Percentiles rank a stretch among this genome's conserved stretches.
phyloP scores from a whole-genome alignment of 2,329 filamentous ascomycete genomes.

The Sclerotinia borealis region DNA sequence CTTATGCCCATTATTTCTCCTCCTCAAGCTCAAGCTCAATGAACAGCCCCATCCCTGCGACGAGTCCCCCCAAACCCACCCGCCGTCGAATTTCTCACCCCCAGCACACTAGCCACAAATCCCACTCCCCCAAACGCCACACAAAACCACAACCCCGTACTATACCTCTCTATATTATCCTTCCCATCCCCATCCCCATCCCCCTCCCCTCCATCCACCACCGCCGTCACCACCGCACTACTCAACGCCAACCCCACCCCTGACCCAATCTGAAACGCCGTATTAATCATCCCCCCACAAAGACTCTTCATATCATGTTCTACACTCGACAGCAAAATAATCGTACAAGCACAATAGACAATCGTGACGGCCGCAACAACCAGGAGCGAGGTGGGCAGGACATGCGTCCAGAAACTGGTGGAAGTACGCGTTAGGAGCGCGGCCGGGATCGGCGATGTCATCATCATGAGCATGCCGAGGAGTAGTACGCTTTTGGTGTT shows the following conservation, averaged over 20 bases:
- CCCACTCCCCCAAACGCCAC: constrained; percentile 36
- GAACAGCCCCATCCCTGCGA: too few relatives aligned
- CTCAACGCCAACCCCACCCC: constrained; percentile 38
- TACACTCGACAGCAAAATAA: constrained; percentile 37
- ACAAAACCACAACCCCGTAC: constrained; percentile 38
- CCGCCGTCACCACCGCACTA: constrained; percentile 35
- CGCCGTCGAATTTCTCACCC: constrained; percentile 17
- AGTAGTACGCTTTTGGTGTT: constrained; percentile 24
- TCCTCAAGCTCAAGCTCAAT: too few relatives aligned
- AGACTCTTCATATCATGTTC: constrained; percentile 38
- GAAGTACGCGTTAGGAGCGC: not conserved
- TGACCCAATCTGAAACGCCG: constrained; percentile 39
- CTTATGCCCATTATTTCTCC: too few relatives aligned
- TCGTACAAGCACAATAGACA: constrained; percentile 39
- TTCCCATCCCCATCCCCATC: constrained; percentile 36
- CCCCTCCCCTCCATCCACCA: too few relatives aligned
- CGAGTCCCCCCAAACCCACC: constrained; percentile 3
- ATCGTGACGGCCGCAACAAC: constrained; percentile 37
- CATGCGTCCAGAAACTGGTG: not conserved
- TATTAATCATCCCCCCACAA: constrained; percentile 39
- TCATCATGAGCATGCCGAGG: constrained; percentile 12
- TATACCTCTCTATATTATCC: constrained; percentile 33
- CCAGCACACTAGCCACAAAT: constrained; percentile 25
- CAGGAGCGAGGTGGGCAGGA: constrained; percentile 18
- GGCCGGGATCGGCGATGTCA: not conserved